phyloP scores from a whole-genome alignment of 495 filamentous ascomycete genomes.

The Recurvomyces mirabilis region DNA sequence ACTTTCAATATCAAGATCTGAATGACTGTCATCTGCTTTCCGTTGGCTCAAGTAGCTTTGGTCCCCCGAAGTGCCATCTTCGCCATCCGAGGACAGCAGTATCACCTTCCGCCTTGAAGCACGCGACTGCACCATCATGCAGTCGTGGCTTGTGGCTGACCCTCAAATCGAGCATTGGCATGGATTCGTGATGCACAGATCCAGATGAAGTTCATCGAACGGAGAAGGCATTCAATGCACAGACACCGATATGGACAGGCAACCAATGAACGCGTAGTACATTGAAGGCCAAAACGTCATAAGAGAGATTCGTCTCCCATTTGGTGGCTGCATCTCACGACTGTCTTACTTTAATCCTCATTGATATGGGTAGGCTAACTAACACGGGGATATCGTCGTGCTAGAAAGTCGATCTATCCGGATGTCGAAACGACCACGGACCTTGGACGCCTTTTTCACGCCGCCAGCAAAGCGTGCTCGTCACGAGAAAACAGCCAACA shows the following conservation, averaged over 20 bases:
- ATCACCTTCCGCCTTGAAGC: constrained; percentile 38
- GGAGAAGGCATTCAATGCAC: too few species aligned
- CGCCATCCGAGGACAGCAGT: constrained; percentile 36
- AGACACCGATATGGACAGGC: too few species aligned
- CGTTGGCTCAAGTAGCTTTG: constrained; percentile 10
- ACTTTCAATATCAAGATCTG: constrained; percentile 9
- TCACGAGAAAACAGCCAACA: too few species aligned
- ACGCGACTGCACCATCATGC: constrained; percentile 35
- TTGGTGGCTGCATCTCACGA: too few species aligned
- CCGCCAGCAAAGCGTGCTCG: too few species aligned
- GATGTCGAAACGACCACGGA: constrained; percentile 25
- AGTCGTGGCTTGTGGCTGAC: neutral
- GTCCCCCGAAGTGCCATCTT: constrained; percentile 20
- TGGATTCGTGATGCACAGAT: neutral
- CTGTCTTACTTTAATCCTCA: too few species aligned
- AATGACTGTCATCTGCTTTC: constrained; percentile 11
- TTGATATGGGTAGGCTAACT: too few species aligned
- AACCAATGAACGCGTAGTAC: too few species aligned
- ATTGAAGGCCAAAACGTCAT: too few species aligned
- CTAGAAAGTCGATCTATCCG: too few species aligned
- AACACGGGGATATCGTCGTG: too few species aligned
- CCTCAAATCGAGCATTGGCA: neutral
- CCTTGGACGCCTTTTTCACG: constrained; percentile 42
- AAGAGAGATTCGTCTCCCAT: too few species aligned
- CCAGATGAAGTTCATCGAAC: neutral